These are phyloP conservation scores for Diophrys appendiculata DNA, from an alignment of 73 alveolate species.

Conservation along the genomic window DNA sequence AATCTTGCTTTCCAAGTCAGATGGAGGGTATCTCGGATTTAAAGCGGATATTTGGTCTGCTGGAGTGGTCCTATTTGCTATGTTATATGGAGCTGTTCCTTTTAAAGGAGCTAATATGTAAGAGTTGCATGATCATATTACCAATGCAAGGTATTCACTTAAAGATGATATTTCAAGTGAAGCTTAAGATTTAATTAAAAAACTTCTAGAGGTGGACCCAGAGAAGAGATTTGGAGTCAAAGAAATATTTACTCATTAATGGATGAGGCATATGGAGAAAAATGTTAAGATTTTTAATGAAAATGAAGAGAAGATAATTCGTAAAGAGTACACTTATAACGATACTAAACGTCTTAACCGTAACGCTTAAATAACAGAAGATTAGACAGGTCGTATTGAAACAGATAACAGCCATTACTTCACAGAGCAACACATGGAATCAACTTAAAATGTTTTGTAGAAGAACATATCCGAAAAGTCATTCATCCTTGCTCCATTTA, in stretches of 20 bases:
- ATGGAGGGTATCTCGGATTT: conserved; percentile 17
- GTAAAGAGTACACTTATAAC: neutral
- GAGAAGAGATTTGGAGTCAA: conserved; percentile 14
- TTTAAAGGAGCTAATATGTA: conserved; percentile 45
- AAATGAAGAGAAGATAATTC: conserved; percentile 11
- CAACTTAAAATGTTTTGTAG: neutral
- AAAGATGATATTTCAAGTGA: conserved; percentile 35
- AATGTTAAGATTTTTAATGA: conserved; percentile 19
- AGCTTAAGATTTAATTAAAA: no score
- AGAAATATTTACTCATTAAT: conserved; percentile 19
- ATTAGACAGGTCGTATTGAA: no score
- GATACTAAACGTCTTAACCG: neutral
- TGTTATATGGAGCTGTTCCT: conserved; percentile 53
- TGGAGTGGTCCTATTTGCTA: conserved; percentile 63
- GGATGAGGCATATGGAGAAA: conserved; percentile 27
- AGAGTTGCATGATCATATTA: conserved; percentile 34
- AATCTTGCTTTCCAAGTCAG: conserved; percentile 14
- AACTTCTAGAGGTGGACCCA: conserved; percentile 30
- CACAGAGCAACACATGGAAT: neutral
- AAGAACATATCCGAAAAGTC: conserved; percentile 12
- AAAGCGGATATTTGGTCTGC: conserved; percentile 44
- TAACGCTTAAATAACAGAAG: no score
- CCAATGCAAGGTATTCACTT: conserved; percentile 12
- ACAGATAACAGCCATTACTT: neutral
- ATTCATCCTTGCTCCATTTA: conserved; percentile 11